Evolutionary conservation across 805 yeast genomes (phyloP), one percentile per base, ranked within the genome.

Genomic region (Spencermartinsiella europaea): DNA sequence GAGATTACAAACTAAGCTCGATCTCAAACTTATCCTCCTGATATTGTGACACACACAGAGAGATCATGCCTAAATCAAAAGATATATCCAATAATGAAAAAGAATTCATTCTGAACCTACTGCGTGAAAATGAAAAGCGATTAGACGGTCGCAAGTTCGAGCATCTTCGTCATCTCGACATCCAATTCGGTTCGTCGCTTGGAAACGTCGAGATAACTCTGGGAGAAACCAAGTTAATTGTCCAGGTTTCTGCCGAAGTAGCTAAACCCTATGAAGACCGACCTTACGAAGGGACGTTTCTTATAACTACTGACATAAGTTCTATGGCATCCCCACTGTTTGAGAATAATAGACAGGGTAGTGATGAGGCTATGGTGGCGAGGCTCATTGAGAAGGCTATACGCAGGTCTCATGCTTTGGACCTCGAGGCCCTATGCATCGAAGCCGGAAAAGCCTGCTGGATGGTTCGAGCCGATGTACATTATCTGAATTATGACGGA

Each of bases 391-490:
- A 93, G 60, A 93, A 91, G 61, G 90, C 97, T 1, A 82, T 93
- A 40, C 76, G 95, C 59, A 74, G 96, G 60, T 85, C 96, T 1
- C 85, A 85, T 51, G 95, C 98, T 0, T 68, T 93, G 38, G 99
- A 93, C 65, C 74, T 91, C 36, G 99, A 93, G 63, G 79, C 87
- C 41, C 68, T 93, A 38, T 91, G 98, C 68, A 87, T 93, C 38
- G 77, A 85, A 19, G 95, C 96, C 0, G 98, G 97, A 1, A 76
- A 80, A 45, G 83, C 87, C 54, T 89, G 95, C 61, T 93, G 99
- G 99, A 75, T 81, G 46, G 72, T 93, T 10, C 76, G 95, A 48
- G 97, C 95, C 0, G 97, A 90, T 61, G 79, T 93, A 15, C 95
- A 89, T 60, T 85, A 86, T 57, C 67, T 93, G 47, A 84, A 89